Percentiles rank a stretch among this genome's conserved stretches.
Conservation (phyloP, 2,329 filamentous ascomycete genomes). For the Onygenales sp. region DNA sequence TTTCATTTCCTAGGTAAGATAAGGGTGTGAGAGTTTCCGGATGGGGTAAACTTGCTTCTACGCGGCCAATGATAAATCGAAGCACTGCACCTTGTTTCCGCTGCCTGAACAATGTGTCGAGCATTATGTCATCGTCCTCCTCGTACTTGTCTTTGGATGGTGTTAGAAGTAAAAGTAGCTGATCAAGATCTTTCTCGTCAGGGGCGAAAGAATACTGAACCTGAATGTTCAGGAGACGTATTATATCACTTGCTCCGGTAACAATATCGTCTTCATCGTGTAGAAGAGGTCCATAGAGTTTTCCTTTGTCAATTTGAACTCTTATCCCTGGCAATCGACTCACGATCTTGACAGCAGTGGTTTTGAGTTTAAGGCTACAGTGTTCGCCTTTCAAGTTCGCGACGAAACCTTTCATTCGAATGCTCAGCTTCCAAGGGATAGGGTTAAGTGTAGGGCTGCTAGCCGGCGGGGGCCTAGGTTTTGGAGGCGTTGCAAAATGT, state of each 20-base stretch:
- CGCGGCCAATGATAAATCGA: constrained; percentile 55
- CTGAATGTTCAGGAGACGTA: constrained; percentile 56
- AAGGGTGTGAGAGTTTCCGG: constrained; percentile 59
- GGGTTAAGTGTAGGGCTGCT: constrained; percentile 4
- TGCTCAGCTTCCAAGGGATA: constrained; percentile 53
- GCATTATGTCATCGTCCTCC: constrained; percentile 83
- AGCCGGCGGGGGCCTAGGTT: constrained; percentile 18
- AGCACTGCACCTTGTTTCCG: constrained; percentile 77
- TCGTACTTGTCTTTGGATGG: constrained; percentile 88
- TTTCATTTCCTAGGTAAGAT: constrained; percentile 63
- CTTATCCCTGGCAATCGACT: constrained; percentile 64
- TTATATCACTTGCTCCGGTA: constrained; percentile 24
- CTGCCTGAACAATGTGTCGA: constrained; percentile 82
- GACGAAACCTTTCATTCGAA: constrained; percentile 66
- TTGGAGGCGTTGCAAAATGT: constrained; percentile 42
- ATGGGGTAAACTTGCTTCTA: constrained; percentile 54
- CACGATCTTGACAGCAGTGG: constrained; percentile 73
- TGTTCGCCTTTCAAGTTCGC: constrained; percentile 68
- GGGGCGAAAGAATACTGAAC: constrained; percentile 66
- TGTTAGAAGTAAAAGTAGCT: constrained; percentile 74
- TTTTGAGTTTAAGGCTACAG: constrained; percentile 64
- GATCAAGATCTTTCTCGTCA: constrained; percentile 69
- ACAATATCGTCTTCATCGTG: constrained; percentile 30
- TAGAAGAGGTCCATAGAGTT: constrained; percentile 60
- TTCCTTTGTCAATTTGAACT: constrained; percentile 65